Evolutionary conservation across 345 rosid genomes (phyloP).

Genomic region (Gynandropsis gynandra): DNA sequence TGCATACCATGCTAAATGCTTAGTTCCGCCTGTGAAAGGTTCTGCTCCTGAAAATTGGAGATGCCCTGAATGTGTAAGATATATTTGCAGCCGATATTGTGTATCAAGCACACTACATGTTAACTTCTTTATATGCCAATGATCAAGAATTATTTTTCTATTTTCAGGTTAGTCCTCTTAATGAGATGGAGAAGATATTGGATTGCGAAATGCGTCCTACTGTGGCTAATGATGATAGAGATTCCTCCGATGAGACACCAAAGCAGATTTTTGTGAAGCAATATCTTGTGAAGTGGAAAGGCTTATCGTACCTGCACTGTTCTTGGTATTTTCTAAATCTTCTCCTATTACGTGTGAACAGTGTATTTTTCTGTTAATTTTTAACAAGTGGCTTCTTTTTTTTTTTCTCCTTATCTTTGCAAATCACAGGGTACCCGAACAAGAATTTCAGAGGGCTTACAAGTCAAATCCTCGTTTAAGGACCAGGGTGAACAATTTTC

Average conservation of each 20-base stretch:
- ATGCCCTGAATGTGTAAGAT: constrained; percentile 64
- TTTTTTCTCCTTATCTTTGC: constrained; percentile 2
- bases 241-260: constrained; percentile 53
- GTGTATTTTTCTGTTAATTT: neutral
- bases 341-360: constrained; percentile 7
- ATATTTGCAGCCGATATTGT: neutral
- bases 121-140: constrained; percentile 9
- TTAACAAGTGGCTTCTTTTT: constrained; percentile 2
- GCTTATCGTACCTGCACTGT: constrained; percentile 92
- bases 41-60: constrained; percentile 74
- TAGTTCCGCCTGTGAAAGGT: constrained; percentile 72
- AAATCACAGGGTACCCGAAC: constrained; percentile 76
- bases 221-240: constrained; percentile 46
- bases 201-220: constrained; percentile 96
- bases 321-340: constrained; percentile 52
- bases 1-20: constrained; percentile 73
- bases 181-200: constrained; percentile 86
- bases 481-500: constrained; percentile 87
- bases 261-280: constrained; percentile 84
- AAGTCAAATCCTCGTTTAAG: constrained; percentile 83
- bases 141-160: constrained; percentile 22
- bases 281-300: constrained; percentile 99
- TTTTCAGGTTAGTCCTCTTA: constrained; percentile 91
- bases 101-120: neutral
- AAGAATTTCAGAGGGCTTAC: constrained; percentile 84